phyloP scores from a whole-genome alignment of 768 basidiomycete genomes.

The Naganishia friedmannii region DNA sequence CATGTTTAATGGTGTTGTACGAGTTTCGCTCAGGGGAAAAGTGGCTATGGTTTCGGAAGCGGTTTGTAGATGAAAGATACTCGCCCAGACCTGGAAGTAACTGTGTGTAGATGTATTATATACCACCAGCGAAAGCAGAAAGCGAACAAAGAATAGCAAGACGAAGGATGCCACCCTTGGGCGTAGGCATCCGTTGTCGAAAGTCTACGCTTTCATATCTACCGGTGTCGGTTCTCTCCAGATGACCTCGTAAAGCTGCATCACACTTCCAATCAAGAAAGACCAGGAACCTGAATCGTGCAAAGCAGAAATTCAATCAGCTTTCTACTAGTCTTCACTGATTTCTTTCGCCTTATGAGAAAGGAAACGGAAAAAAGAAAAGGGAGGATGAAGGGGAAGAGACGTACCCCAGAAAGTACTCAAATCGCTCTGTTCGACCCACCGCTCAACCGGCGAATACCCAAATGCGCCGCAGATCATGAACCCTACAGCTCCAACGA shows the following conservation, averaged over 20 bases:
- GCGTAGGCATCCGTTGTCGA: no score
- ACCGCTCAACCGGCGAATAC: conserved; percentile 55
- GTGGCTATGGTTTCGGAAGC: no score
- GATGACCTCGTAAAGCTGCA: conserved; percentile 60
- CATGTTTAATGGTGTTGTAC: no score
- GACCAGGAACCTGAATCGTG: conserved; percentile 56
- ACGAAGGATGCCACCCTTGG: no score
- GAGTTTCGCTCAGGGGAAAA: no score
- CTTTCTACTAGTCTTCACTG: not conserved
- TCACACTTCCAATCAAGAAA: conserved; percentile 62
- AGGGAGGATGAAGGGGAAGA: no score
- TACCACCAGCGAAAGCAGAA: no score
- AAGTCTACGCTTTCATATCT: not conserved
- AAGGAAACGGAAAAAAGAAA: not conserved
- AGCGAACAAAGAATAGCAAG: no score
- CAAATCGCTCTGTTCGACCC: conserved; percentile 28
- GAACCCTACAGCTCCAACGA: conserved; percentile 63
- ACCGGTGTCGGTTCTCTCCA: conserved; percentile 25
- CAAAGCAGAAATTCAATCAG: not conserved
- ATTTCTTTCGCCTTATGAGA: not conserved
- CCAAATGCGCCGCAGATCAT: conserved; percentile 62
- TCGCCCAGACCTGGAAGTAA: no score
- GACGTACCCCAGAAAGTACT: conserved; percentile 32
- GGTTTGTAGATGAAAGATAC: no score
- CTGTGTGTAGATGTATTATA: no score